A percentile compares a stretch with the other conserved stretches of the same genome.
These are phyloP conservation scores for Cadophora sp. DNA, from an alignment of 2,329 filamentous ascomycete genomes.

Conservation along the genomic window DNA sequence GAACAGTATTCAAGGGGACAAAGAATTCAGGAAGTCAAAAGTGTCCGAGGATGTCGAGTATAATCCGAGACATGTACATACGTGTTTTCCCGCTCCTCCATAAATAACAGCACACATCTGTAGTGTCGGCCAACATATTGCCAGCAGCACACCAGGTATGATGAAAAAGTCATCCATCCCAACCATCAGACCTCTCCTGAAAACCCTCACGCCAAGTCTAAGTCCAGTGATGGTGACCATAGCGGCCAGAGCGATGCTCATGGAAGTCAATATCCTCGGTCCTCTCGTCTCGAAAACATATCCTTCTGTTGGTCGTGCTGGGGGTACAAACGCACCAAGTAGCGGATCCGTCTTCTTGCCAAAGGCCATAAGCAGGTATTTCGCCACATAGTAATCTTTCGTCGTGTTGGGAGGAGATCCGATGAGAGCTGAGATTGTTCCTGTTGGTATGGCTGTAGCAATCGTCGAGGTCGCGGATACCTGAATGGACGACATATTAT, in stretches of 20 bases:
- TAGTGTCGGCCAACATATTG: conserved; percentile 41
- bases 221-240: conserved; percentile 43
- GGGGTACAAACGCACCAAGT: conserved; percentile 33
- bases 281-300: conserved; percentile 41
- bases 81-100: conserved; percentile 42
- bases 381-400: conserved; percentile 43
- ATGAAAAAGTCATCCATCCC: conserved; percentile 47
- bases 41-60: background rate
- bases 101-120: conserved; percentile 41
- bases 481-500: conserved; percentile 6
- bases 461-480: conserved; percentile 18
- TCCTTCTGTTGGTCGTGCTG: conserved; percentile 28
- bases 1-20: background rate
- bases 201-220: conserved; percentile 42
- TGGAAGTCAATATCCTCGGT: conserved; percentile 41
- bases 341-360: conserved; percentile 35
- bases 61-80: background rate
- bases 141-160: conserved; percentile 43
- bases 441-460: conserved; percentile 25
- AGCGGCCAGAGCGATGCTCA: conserved; percentile 42
- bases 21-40: background rate
- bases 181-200: conserved; percentile 41
- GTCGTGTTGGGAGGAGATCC: conserved; percentile 41
- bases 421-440: conserved; percentile 38
- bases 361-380: conserved; percentile 38